A percentile compares a stretch with the other conserved stretches of the same genome.
Conservation (phyloP, 1,284 basidiomycete species). For the Cutaneotrichosporon cyanovorans region DNA sequence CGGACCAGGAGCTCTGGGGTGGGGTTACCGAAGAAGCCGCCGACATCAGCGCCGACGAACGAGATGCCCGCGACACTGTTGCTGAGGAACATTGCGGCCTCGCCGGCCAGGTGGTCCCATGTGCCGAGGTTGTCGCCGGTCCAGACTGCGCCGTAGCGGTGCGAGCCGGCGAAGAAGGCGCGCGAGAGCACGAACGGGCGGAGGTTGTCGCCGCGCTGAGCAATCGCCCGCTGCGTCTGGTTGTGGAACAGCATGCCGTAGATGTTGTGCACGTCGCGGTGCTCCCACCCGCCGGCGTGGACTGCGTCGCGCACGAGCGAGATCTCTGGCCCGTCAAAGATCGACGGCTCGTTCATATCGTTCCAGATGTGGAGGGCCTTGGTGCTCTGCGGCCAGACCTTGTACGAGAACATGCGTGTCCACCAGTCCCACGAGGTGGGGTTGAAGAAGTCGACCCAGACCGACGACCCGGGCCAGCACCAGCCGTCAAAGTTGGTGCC, state of each 20-base stretch:
- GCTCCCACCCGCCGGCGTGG: slow-evolving; percentile 89
- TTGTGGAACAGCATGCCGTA: slow-evolving; percentile 57
- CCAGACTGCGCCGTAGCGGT: slow-evolving; percentile 96
- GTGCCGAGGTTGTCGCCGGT: slow-evolving; percentile 96
- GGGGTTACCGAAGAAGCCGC: slow-evolving; percentile 98
- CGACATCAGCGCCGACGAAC: slow-evolving; percentile 91
- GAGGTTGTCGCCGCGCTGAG: slow-evolving; percentile 64
- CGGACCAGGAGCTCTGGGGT: slow-evolving; percentile 86
- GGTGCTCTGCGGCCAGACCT: slow-evolving; percentile 52
- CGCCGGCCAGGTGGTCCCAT: slow-evolving; percentile 91
- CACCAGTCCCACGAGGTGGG: slow-evolving; percentile 87
- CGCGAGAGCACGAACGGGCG: slow-evolving; percentile 93
- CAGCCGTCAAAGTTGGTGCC: slow-evolving; percentile 87
- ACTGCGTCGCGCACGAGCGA: slow-evolving; percentile 91
- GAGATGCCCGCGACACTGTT: slow-evolving; percentile 90
- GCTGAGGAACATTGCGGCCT: slow-evolving; percentile 86
- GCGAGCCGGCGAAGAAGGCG: slow-evolving; percentile 90
- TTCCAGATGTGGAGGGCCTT: slow-evolving; percentile 88
- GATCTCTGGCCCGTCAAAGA: slow-evolving; percentile 98
- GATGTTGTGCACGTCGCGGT: slow-evolving; percentile 67
- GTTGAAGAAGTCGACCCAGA: slow-evolving; percentile 97
- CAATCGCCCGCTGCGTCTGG: slow-evolving; percentile 73
- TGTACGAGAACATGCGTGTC: slow-evolving; percentile 69
- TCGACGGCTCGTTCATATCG: slow-evolving; percentile 98
- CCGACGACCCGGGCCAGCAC: slow-evolving; percentile 94